Conservation (phyloP, 495 filamentous ascomycete species). For the Friedmanniomyces endolithicus region DNA sequence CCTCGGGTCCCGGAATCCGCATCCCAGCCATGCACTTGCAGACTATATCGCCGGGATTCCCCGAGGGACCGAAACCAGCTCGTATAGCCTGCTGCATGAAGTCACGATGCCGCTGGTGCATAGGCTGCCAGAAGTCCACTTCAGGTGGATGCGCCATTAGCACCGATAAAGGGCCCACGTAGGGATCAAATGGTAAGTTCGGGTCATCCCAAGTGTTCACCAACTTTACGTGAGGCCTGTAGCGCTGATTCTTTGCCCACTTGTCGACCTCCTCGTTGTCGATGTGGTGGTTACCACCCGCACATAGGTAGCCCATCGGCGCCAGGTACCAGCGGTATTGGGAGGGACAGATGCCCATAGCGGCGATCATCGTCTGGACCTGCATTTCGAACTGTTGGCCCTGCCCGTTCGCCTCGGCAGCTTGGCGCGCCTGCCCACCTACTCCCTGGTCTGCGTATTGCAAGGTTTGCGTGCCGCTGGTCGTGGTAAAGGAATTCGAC, state of each 20-base stretch:
- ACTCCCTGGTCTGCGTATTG: not conserved
- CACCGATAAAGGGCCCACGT: not conserved
- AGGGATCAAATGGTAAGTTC: not conserved
- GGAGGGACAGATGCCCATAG: not conserved
- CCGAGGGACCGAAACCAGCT: too few species aligned
- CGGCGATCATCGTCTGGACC: not conserved
- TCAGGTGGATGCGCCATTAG: not conserved
- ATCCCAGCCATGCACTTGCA: too few species aligned
- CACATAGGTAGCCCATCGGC: not conserved
- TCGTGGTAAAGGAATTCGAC: not conserved
- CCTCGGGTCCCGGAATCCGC: too few species aligned
- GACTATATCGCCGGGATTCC: too few species aligned
- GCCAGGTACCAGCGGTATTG: not conserved
- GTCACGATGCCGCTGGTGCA: not conserved
- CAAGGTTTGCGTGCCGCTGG: not conserved
- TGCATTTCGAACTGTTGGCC: not conserved
- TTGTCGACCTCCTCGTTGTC: not conserved
- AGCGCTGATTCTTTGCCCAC: not conserved
- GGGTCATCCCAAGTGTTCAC: not conserved
- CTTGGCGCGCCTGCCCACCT: not conserved
- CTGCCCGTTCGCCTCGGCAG: not conserved
- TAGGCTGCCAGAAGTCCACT: not conserved
- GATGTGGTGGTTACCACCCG: not conserved
- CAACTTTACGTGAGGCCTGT: not conserved
- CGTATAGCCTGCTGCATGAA: not conserved